A percentile compares a stretch with the other conserved stretches of the same genome.
These are phyloP conservation scores for Colletotrichum limetticola DNA, from an alignment of 2,329 filamentous ascomycete species.

Conservation along the genomic window DNA sequence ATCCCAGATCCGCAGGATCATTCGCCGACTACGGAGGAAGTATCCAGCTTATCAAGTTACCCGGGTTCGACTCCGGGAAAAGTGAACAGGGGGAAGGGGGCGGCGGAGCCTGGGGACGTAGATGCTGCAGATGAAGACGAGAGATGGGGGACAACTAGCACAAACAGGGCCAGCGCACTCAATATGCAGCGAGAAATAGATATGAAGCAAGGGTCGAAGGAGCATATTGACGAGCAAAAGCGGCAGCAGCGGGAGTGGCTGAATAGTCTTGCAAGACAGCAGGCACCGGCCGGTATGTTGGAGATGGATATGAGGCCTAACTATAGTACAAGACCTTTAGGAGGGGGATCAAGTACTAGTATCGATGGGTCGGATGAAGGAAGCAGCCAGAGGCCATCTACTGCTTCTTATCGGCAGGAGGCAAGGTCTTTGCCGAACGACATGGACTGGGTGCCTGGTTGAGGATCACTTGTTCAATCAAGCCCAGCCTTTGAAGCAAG, in stretches of 20 bases:
- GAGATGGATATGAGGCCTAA: background rate
- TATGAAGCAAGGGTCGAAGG: background rate
- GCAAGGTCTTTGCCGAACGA: background rate
- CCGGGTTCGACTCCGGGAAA: no score
- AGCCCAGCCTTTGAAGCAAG: no score
- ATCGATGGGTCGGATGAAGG: no score
- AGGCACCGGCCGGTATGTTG: background rate
- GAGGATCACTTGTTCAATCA: no score
- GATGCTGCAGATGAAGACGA: background rate
- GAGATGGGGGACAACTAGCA: background rate
- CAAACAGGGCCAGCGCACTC: background rate
- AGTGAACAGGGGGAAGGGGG: no score
- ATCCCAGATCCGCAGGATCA: background rate
- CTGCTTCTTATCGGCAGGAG: background rate
- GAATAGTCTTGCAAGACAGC: background rate
- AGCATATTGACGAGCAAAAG: background rate
- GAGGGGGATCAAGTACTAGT: background rate
- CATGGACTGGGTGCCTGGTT: background rate
- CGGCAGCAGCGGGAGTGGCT: background rate
- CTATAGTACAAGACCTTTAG: background rate
- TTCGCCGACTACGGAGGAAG: background rate
- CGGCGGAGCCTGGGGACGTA: background rate
- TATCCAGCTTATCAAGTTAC: background rate
- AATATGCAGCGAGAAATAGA: background rate
- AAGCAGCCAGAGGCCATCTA: background rate